Evolutionary conservation across 1,139 yeast genomes (phyloP), one percentile per base, ranked within the genome.

Genomic region (Meyerozyma sp.): DNA sequence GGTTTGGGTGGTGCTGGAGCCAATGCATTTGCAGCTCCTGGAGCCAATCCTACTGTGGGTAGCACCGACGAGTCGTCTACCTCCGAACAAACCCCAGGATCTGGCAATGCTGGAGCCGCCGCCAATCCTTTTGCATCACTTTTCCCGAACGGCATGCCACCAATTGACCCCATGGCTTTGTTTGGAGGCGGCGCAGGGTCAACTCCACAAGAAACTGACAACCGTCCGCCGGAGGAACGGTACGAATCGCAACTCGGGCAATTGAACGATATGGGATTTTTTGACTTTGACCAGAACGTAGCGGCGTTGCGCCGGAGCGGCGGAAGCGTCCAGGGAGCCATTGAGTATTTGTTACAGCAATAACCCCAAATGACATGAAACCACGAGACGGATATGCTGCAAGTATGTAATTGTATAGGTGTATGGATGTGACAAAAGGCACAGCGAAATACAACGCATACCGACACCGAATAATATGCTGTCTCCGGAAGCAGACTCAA

Each of bases 261-360:
- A 63, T 77, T 93, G 61, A 93, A 93, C 62, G 98, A 93, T 60
- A 88, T 93, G 84, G 98, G 98, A 2, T 93, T 93, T 68, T 82
- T 79, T 53, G 98, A 93, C 55, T 93, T 91, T 59, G 98, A 93
- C 53, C 77, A 88, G 54, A 93, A 93, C 58, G 90, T 93, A 16
- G 83, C 83, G 23, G 98, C 98, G 1, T 75, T 93, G 57, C 81
- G 97, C 70, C 81, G 98, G 66, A 81, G 94, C 45, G 98, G 98
- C 23, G 98, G 98, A 10, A 87, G 91, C 53, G 98, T 93, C 16
- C 96, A 93, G 65, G 98, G 98, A 36, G 98, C 98, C 11, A 76
- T 93, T 45, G 97, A 91, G 63, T 87, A 89, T 47, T 72, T 93
- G 56, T 76, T 93, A 48, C 37, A 20, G 26, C 29, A 25, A 13